phyloP scores from a whole-genome alignment of 352 stramenopile species.

The Aphanomyces euteiches region DNA sequence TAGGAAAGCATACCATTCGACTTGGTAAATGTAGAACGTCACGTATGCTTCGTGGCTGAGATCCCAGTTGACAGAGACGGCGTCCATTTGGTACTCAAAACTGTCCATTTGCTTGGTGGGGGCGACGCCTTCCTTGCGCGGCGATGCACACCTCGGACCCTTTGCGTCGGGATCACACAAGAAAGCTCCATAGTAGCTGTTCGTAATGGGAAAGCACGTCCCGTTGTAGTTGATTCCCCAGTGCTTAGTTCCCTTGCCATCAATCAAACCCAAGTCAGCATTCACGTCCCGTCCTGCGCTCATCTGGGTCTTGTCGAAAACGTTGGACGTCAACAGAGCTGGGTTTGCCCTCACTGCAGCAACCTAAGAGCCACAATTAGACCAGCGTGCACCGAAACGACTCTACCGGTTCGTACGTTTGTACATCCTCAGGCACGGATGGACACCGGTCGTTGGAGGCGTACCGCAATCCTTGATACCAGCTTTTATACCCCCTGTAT shows the following conservation, averaged over 20 bases:
- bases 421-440: conserved; percentile 26
- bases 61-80: conserved; percentile 75
- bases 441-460: conserved; percentile 56
- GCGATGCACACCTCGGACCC: conserved; percentile 34
- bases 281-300: conserved; percentile 44
- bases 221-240: conserved; percentile 39
- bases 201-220: conserved; percentile 33
- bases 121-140: conserved; percentile 27
- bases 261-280: conserved; percentile 38
- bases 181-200: conserved; percentile 34
- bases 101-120: conserved; percentile 17
- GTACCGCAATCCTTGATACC: conserved; percentile 66
- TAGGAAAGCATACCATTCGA: conserved; percentile 32
- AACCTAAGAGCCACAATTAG: background rate
- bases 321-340: conserved; percentile 24
- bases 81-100: conserved; percentile 62
- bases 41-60: conserved; percentile 60
- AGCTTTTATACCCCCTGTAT: conserved; percentile 55
- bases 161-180: conserved; percentile 31
- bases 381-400: background rate
- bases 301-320: background rate
- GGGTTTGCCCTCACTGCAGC: background rate
- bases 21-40: conserved; percentile 40
- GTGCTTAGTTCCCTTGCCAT: conserved; percentile 33
- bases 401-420: conserved; percentile 34